Evolutionary conservation across 2,329 filamentous ascomycete species (phyloP), one percentile per base, ranked within the genome.

Genomic region (Aspergillus hiratsukae): DNA sequence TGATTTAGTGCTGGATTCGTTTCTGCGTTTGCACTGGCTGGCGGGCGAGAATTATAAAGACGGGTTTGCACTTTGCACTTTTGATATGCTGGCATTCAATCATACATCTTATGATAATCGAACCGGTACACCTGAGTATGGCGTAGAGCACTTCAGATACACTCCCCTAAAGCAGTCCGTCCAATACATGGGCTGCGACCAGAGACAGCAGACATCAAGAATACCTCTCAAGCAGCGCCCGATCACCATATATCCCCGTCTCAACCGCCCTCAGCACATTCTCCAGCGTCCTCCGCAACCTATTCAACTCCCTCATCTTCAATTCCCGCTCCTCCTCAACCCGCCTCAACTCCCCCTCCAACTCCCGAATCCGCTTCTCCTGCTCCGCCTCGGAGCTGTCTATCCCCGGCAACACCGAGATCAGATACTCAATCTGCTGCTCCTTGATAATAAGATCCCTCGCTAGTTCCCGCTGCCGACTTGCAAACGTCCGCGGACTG

Each of bases 381-480:
- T 80, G 78, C 66, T 78, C 72, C 41, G 69, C 70, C 62, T 78
- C 75, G 11, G 71, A 75, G 10, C 70, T 71, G 10, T 72, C 76
- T 28, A 79, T 75, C 17, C 78, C 78, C 0, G 78, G 78, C 48
- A 80, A 58, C 28, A 75, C 71, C 5, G 72, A 72, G 45, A 80
- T 76, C 52, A 80, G 59, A 51, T 77, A 74, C 66, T 80, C 78
- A 54, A 80, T 80, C 70, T 80, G 78, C 67, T 79, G 75, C 53
- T 78, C 75, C 64, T 80, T 80, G 56, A 78, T 72, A 43, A 80
- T 74, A 2, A 80, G 65, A 58, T 80, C 78, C 3, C 76, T 71
- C n/a, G 77, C 77, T 5, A 80, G 63, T 58, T 80, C 78, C 10
- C 72, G 68, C 66, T 79, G 77, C 5, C 77, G 72, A 23, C 68